These are phyloP conservation scores for Scopulariopsis brevicaulis DNA, from an alignment of 2,329 filamentous ascomycete species.

Conservation along the genomic window DNA sequence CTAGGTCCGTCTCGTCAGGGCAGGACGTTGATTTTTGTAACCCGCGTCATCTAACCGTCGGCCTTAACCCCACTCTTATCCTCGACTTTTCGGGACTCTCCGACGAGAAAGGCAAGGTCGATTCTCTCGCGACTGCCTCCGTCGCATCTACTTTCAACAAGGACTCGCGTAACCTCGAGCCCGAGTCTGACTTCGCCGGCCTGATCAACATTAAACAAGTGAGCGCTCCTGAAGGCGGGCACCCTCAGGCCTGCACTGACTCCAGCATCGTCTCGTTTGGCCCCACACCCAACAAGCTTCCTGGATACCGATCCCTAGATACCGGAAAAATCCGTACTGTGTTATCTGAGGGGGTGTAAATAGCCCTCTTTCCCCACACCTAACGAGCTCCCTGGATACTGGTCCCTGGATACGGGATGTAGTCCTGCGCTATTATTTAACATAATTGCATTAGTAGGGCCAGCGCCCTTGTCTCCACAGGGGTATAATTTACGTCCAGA, in stretches of 20 bases:
- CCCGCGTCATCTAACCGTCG: constrained; percentile 77
- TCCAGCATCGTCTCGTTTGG: constrained; percentile 58
- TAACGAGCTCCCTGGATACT: too few species aligned
- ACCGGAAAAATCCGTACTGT: too few species aligned
- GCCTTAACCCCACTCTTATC: constrained; percentile 34
- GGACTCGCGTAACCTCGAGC: constrained; percentile 80
- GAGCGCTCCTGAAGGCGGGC: constrained; percentile 50
- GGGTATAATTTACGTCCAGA: too few species aligned
- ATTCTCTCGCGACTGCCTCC: constrained; percentile 14
- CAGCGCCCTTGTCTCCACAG: too few species aligned
- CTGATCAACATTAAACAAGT: constrained; percentile 53
- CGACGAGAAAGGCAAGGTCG: constrained; percentile 48
- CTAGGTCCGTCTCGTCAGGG: constrained; percentile 56
- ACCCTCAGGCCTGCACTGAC: constrained; percentile 56
- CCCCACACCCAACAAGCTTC: too few species aligned
- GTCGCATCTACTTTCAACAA: constrained; percentile 43
- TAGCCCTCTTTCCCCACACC: too few species aligned
- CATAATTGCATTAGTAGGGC: too few species aligned
- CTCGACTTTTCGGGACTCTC: constrained; percentile 56
- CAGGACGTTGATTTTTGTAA: constrained; percentile 80
- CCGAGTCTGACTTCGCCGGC: constrained; percentile 75
- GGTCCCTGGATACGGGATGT: too few species aligned
- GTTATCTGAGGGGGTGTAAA: too few species aligned
- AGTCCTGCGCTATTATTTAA: too few species aligned
- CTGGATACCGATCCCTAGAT: too few species aligned